A percentile compares a stretch with the other conserved stretches of the same genome.
Evolutionary conservation across 2,329 filamentous ascomycete species (phyloP).

Genomic region (Sclerotiophoma versabilis): DNA sequence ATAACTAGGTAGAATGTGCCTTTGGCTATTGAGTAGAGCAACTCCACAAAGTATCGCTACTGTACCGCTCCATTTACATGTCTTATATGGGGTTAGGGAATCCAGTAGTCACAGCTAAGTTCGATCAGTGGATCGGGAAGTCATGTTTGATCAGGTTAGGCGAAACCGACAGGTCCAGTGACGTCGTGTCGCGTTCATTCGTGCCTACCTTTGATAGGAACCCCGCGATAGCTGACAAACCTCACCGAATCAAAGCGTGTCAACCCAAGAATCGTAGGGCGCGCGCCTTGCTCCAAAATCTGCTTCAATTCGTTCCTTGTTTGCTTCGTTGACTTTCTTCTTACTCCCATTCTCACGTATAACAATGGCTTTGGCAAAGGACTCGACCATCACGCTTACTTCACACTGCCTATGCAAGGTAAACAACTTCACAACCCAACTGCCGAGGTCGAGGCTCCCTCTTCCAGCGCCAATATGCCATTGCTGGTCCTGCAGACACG

Average conservation of each 20-base stretch:
- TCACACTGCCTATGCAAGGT: conserved; percentile 57
- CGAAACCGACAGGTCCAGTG: conserved; percentile 1
- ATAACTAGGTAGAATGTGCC: no score
- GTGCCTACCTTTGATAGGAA: conserved; percentile 5
- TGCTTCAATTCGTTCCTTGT: not conserved
- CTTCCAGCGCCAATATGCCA: conserved; percentile 56
- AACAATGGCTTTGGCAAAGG: conserved; percentile 22
- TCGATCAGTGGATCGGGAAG: no score
- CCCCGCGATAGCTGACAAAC: conserved; percentile 29
- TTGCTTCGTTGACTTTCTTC: not conserved
- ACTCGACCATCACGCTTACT: conserved; percentile 34
- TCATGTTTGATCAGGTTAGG: not conserved
- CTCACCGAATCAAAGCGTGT: conserved; percentile 3
- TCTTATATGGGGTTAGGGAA: no score
- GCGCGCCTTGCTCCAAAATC: not conserved
- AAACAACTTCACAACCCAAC: conserved; percentile 49
- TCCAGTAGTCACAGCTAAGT: no score
- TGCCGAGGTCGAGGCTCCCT: conserved; percentile 50
- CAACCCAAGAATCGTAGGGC: not conserved
- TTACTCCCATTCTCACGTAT: not conserved
- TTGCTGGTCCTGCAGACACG: conserved; percentile 59
- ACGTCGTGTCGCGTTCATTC: conserved; percentile 22
- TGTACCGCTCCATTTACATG: no score
- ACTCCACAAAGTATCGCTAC: no score
- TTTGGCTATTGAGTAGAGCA: no score